These are phyloP conservation scores for Mayamaea pseudoterrestris DNA, from an alignment of 108 stramenopile genomes.

Conservation along the genomic window DNA sequence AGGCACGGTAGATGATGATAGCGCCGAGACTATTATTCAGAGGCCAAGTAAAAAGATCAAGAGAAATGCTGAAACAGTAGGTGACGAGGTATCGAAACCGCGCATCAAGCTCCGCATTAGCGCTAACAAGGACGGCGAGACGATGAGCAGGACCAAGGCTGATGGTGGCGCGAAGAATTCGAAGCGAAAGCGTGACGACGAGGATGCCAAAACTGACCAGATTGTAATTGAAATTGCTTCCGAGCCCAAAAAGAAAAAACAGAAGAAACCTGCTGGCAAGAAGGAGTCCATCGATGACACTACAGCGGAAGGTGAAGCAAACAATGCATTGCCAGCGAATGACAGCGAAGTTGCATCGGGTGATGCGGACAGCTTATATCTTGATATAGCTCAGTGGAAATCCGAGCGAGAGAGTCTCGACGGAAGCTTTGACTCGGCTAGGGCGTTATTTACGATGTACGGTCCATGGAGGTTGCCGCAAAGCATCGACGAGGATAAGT, in stretches of 20 bases:
- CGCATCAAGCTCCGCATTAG: constrained; percentile 2
- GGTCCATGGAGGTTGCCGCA: constrained; percentile 59
- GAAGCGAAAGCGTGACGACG: not conserved
- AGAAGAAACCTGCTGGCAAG: constrained; percentile 3
- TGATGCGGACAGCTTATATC: not conserved
- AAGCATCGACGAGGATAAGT: constrained; percentile 21
- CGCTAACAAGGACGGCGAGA: not conserved
- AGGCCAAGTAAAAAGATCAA: too few species aligned
- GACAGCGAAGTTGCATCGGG: too few species aligned
- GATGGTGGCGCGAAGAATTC: not conserved
- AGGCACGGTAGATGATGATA: too few species aligned
- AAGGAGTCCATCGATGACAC: too few species aligned
- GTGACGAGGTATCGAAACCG: too few species aligned
- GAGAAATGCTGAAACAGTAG: too few species aligned
- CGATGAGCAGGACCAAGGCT: constrained; percentile 1
- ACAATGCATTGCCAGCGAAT: too few species aligned
- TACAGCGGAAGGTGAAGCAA: too few species aligned
- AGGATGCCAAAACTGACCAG: constrained; percentile 1
- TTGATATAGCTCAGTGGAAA: not conserved
- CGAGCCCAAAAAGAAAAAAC: not conserved
- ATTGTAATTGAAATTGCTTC: not conserved
- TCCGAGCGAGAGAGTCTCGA: constrained; percentile 12
- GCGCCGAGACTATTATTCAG: too few species aligned
- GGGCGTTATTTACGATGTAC: constrained; percentile 22
- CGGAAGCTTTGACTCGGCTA: constrained; percentile 37